These are phyloP conservation scores for Elongisporangium undulatum DNA, from an alignment of 352 stramenopile genomes.

Conservation along the genomic window DNA sequence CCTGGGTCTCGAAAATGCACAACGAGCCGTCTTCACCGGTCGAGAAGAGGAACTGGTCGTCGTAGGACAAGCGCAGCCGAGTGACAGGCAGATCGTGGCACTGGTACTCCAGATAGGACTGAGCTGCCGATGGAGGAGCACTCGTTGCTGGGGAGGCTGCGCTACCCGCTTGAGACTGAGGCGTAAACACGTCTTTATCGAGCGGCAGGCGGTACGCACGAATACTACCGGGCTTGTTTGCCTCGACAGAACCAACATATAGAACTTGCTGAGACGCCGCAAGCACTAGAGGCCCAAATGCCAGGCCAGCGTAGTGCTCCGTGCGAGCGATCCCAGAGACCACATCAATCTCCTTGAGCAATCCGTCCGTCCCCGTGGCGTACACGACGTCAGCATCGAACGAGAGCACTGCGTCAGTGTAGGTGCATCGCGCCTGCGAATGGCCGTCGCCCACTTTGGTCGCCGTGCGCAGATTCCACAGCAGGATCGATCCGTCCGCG, in stretches of 20 bases:
- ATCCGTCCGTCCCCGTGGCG: constrained; percentile 86
- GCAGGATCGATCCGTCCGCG: constrained; percentile 67
- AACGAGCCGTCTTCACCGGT: constrained; percentile 89
- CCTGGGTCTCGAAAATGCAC: constrained; percentile 87
- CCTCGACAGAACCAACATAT: constrained; percentile 84
- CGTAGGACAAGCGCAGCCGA: constrained; percentile 67
- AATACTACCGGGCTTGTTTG: constrained; percentile 56
- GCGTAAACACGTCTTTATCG: constrained; percentile 40
- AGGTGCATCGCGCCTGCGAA: constrained; percentile 70
- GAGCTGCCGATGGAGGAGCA: constrained; percentile 5
- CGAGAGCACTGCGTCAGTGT: constrained; percentile 56
- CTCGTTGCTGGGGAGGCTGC: constrained; percentile 12
- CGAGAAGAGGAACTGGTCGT: constrained; percentile 93
- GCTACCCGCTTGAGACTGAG: constrained; percentile 3
- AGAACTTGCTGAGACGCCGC: constrained; percentile 86
- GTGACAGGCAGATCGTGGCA: constrained; percentile 79
- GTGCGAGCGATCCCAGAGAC: constrained; percentile 45
- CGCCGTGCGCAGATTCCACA: constrained; percentile 73
- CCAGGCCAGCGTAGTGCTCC: constrained; percentile 52
- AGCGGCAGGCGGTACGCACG: constrained; percentile 70
- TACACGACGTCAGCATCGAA: constrained; percentile 76
- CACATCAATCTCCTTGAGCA: constrained; percentile 88
- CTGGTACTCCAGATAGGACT: constrained; percentile 62
- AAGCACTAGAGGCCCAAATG: constrained; percentile 78
- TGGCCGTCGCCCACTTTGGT: constrained; percentile 78